Evolutionary conservation across 164 flowering plant genomes (phyloP).

Genomic region (Vitis rotundifolia): DNA sequence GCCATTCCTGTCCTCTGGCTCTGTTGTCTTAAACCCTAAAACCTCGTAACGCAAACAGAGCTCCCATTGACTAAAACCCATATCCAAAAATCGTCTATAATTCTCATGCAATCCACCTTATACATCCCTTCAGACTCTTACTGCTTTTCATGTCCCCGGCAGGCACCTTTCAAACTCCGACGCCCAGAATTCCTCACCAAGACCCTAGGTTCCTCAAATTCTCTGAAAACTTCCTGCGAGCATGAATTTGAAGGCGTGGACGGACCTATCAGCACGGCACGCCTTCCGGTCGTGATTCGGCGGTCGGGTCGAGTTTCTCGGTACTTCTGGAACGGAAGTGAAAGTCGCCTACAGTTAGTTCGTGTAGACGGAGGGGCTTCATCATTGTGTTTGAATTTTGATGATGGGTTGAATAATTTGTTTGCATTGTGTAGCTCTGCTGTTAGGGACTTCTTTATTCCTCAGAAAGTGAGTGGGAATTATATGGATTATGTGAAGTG

Average conservation of each 20-base stretch:
- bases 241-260: conserved; percentile 24
- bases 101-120: conserved; percentile 40
- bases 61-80: too few species aligned
- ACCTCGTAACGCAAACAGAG: too few species aligned
- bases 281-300: conserved; percentile 56
- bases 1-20: too few species aligned
- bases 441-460: conserved; percentile 64
- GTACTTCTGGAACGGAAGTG: conserved; percentile 68
- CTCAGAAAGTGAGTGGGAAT: conserved; percentile 54
- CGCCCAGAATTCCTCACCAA: conserved; percentile 8
- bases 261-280: conserved; percentile 4
- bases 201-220: conserved; percentile 21
- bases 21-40: too few species aligned
- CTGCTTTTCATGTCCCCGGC: conserved; percentile 25
- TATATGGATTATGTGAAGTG: conserved; percentile 81
- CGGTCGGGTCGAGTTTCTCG: conserved; percentile 49
- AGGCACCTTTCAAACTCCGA: conserved; percentile 1
- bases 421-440: conserved; percentile 25
- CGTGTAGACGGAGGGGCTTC: conserved; percentile 31
- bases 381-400: conserved; percentile 17
- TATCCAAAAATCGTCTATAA: neutral
- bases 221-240: conserved; percentile 39
- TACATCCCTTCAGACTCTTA: conserved; percentile 13
- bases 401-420: conserved; percentile 35
- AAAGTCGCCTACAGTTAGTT: conserved; percentile 42